A percentile compares a stretch with the other conserved stretches of the same genome.
These are phyloP conservation scores for Aspergillus felis DNA, from an alignment of 2,329 filamentous ascomycete genomes.

Conservation along the genomic window DNA sequence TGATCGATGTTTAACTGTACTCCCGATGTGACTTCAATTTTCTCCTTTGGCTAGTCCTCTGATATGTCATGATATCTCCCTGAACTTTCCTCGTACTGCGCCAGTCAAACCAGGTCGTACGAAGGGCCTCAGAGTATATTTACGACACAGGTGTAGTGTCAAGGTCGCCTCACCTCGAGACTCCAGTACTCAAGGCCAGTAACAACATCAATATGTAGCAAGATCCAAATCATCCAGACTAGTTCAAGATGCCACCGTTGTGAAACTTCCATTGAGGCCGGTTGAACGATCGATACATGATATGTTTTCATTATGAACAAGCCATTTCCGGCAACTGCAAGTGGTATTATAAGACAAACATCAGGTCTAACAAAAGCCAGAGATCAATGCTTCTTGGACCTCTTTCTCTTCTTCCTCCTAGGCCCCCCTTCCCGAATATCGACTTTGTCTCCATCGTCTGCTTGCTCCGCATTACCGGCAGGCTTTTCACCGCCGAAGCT, in stretches of 20 bases:
- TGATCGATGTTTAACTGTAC: background rate
- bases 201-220: background rate
- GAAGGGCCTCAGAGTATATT: background rate
- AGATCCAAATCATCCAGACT: background rate
- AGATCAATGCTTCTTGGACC: slow-evolving; percentile 40
- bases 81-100: too few relatives aligned
- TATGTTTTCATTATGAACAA: background rate
- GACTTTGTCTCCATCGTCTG: slow-evolving; percentile 27
- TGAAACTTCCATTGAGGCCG: background rate
- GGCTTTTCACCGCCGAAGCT: slow-evolving; percentile 24
- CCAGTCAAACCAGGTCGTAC: background rate
- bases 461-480: slow-evolving; percentile 15
- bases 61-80: background rate
- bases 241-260: background rate
- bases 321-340: background rate
- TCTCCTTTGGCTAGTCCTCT: background rate
- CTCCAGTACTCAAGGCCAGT: too few relatives aligned
- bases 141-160: background rate
- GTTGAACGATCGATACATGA: background rate
- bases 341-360: background rate
- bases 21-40: background rate
- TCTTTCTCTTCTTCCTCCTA: slow-evolving; percentile 43
- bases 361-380: background rate
- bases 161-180: background rate
- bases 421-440: slow-evolving; percentile 42